Percentiles rank a stretch among this genome's conserved stretches.
Conservation (phyloP, 2,329 filamentous ascomycete species). For the Lecanoromycetidae sp. region DNA sequence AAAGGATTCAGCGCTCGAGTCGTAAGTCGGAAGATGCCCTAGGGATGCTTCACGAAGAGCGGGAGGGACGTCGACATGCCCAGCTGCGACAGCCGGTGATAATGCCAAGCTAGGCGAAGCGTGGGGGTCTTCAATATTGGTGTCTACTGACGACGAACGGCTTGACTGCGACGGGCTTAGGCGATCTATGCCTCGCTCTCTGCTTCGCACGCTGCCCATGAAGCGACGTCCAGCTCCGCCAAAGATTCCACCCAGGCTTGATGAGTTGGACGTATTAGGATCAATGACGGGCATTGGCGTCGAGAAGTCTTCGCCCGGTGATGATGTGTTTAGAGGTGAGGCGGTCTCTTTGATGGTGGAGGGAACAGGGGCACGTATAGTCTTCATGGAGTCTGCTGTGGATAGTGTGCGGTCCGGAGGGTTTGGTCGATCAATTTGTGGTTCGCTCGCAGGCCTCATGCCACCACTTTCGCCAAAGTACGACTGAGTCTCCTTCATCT, state of each 20-base stretch:
- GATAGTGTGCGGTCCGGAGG: constrained; percentile 31
- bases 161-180: constrained; percentile 23
- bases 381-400: constrained; percentile 34
- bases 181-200: constrained; percentile 28
- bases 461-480: constrained; percentile 27
- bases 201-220: constrained; percentile 26
- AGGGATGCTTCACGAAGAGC: constrained; percentile 23
- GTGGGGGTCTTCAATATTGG: constrained; percentile 23
- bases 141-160: constrained; percentile 27
- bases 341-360: not conserved
- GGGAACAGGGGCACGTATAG: constrained; percentile 26
- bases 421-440: constrained; percentile 26
- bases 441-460: constrained; percentile 19
- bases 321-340: constrained; percentile 2
- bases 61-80: constrained; percentile 30
- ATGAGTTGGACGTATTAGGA: constrained; percentile 23
- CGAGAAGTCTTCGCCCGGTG: constrained; percentile 20
- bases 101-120: constrained; percentile 34
- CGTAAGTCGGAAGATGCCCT: constrained; percentile 9
- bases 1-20: constrained; percentile 21
- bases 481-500: constrained; percentile 27
- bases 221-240: constrained; percentile 29
- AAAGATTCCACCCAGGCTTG: constrained; percentile 29
- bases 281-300: constrained; percentile 22
- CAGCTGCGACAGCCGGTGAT: constrained; percentile 33